phyloP scores from a whole-genome alignment of 495 filamentous ascomycete species.

The Lasiosphaeris hirsuta region DNA sequence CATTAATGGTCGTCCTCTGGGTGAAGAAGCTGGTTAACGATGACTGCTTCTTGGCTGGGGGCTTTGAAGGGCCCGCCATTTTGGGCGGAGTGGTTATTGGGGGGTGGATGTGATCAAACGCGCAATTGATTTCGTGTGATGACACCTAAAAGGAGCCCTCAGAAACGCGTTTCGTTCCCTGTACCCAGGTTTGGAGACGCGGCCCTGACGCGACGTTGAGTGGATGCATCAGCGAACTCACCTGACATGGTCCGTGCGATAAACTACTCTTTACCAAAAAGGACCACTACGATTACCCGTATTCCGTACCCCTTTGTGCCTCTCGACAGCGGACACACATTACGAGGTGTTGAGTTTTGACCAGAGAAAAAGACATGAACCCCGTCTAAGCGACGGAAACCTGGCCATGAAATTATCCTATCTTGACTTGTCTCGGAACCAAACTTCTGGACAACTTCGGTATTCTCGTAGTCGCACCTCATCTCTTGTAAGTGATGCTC shows the following conservation, averaged over 20 bases:
- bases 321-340: no score
- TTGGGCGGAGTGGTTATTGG: not conserved
- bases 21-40: conserved; percentile 87
- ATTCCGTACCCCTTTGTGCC: no score
- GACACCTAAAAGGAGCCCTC: conserved; percentile 18
- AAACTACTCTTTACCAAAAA: not conserved
- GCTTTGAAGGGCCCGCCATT: conserved; percentile 39
- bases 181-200: conserved; percentile 7
- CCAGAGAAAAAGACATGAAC: no score
- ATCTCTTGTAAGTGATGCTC: no score
- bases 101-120: not conserved
- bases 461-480: no score
- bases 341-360: no score
- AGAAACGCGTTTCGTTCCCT: not conserved
- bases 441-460: no score
- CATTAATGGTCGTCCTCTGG: conserved; percentile 55
- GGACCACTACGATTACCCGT: no score
- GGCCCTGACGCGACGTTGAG: conserved; percentile 14
- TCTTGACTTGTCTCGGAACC: no score
- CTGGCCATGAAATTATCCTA: no score
- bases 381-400: no score
- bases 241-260: conserved; percentile 4
- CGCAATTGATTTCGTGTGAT: conserved; percentile 11
- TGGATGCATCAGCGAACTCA: conserved; percentile 12
- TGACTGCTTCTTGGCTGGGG: conserved; percentile 62